These are phyloP conservation scores for Limtongia smithiae DNA, from an alignment of 805 yeast species.

Conservation along the genomic window DNA sequence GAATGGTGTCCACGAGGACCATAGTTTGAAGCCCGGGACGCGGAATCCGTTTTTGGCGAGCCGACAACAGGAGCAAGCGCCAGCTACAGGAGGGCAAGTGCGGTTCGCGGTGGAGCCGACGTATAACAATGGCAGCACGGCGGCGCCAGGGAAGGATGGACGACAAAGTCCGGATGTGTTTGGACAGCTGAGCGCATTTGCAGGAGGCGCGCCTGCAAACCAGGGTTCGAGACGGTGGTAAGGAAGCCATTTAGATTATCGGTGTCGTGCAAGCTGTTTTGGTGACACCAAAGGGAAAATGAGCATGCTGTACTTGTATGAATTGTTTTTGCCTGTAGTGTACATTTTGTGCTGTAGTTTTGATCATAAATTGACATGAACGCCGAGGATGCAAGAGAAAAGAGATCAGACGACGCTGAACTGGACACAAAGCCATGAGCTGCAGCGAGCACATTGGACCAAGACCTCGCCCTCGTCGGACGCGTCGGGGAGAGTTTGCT, in stretches of 20 bases:
- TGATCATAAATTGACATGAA: background rate
- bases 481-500: constrained; percentile 34
- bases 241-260: no score
- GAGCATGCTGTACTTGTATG: background rate
- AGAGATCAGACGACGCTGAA: constrained; percentile 37
- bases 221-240: constrained; percentile 4
- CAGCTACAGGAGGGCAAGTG: no score
- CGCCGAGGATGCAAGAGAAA: background rate
- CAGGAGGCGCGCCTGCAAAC: constrained; percentile 3
- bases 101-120: background rate
- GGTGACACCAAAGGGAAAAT: no score
- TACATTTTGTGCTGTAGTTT: background rate
- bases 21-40: constrained; percentile 14
- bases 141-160: constrained; percentile 11
- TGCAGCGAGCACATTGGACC: constrained; percentile 78
- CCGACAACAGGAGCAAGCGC: constrained; percentile 7
- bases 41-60: constrained; percentile 23
- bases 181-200: constrained; percentile 28
- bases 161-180: constrained; percentile 30
- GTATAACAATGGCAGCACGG: constrained; percentile 5
- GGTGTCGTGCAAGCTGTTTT: no score
- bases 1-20: background rate
- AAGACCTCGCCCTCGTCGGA: constrained; percentile 50
- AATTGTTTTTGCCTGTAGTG: background rate
- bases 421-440: constrained; percentile 76